Evolutionary conservation across 202 grass and related monocot genomes (phyloP).

Genomic region (Cymbopogon flexuosus): DNA sequence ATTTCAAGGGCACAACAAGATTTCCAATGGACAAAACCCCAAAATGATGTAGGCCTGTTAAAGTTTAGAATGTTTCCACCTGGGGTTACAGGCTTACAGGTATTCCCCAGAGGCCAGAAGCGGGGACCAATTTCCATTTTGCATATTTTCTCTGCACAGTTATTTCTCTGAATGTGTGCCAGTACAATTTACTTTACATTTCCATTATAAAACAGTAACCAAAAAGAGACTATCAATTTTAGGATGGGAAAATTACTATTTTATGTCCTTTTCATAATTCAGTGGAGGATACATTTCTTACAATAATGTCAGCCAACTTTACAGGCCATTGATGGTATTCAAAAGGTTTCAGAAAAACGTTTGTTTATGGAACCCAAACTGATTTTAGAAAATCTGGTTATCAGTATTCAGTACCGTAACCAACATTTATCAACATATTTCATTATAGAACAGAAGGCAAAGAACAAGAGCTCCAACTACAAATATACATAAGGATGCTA

Average conservation of each 20-base stretch:
- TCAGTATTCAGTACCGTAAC: neutral
- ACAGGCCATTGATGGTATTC: neutral
- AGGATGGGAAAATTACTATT: neutral
- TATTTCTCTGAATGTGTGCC: neutral
- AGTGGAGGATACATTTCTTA: neutral
- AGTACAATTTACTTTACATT: neutral
- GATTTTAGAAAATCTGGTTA: neutral
- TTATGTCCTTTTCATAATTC: neutral
- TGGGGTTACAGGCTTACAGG: neutral
- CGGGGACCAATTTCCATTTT: neutral
- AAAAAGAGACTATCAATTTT: neutral
- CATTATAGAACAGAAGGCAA: neutral
- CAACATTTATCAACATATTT: neutral
- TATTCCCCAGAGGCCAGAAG: neutral
- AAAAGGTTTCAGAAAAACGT: neutral
- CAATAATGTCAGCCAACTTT: neutral
- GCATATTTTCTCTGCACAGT: neutral
- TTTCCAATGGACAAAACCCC: neutral
- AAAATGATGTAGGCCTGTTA: neutral
- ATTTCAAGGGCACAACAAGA: neutral
- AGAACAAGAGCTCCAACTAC: neutral
- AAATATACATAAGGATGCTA: neutral
- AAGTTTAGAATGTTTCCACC: neutral
- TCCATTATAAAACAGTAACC: conserved; percentile 2
- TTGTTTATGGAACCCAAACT: neutral